Evolutionary conservation across 176 grass and related monocot genomes (phyloP).

Genomic region (Chrysopogon serrulatus): DNA sequence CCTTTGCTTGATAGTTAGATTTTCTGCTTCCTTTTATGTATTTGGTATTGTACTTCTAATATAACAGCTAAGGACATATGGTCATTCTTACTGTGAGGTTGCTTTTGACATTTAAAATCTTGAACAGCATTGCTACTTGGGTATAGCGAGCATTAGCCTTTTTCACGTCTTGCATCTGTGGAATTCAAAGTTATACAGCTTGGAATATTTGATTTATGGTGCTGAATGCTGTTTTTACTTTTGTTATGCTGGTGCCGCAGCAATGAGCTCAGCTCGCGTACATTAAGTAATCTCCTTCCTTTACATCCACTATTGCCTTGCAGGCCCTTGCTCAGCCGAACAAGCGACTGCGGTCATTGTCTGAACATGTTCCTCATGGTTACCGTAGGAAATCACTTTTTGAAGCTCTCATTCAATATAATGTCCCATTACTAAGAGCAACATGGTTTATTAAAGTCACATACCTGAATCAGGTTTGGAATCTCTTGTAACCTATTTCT

Average conservation of each 20-base stretch:
- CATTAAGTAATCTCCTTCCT: slow-evolving; percentile 14
- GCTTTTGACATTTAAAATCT: background rate
- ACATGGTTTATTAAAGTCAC: slow-evolving; percentile 99
- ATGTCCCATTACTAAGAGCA: slow-evolving; percentile 88
- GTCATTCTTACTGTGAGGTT: background rate
- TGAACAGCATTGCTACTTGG: background rate
- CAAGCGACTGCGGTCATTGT: slow-evolving; percentile 65
- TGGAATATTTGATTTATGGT: slow-evolving; percentile 6
- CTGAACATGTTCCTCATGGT: slow-evolving; percentile 95
- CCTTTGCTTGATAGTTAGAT: slow-evolving; percentile 8
- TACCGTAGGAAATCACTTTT: slow-evolving; percentile 96
- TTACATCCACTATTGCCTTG: background rate
- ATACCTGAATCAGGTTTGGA: slow-evolving; percentile 97
- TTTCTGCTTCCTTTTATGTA: background rate
- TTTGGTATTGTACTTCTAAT: background rate
- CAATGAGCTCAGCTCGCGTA: background rate
- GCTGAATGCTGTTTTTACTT: background rate
- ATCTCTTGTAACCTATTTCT: slow-evolving; percentile 10
- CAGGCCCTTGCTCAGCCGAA: slow-evolving; percentile 90
- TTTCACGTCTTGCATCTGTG: background rate
- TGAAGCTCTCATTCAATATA: slow-evolving; percentile 85
- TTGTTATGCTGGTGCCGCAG: slow-evolving; percentile 1
- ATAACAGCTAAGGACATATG: background rate
- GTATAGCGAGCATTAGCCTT: background rate
- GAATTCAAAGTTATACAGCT: slow-evolving; percentile 3